Conservation (phyloP, 2,329 filamentous ascomycete genomes). For the Byssochlamys sp. region DNA sequence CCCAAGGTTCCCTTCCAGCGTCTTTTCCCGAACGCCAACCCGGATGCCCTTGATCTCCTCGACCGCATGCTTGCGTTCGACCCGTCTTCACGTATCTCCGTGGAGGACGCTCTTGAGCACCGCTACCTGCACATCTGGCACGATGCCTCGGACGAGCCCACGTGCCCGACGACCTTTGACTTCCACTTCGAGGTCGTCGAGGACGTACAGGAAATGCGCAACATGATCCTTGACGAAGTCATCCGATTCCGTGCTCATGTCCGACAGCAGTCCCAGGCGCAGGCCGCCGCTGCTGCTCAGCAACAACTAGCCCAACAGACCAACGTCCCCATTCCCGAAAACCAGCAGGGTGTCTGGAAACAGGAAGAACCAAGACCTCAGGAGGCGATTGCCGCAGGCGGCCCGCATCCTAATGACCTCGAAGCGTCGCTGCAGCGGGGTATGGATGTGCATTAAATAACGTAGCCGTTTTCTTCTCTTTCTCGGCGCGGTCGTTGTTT, state of each 20-base stretch:
- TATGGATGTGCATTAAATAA: slow-evolving; percentile 40
- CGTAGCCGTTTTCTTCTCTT: slow-evolving; percentile 1
- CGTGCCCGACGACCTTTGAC: slow-evolving; percentile 88
- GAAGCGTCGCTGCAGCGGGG: slow-evolving; percentile 46
- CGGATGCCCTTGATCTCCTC: slow-evolving; percentile 85
- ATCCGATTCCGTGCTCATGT: slow-evolving; percentile 64
- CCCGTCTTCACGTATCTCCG: slow-evolving; percentile 81
- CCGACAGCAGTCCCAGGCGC: slow-evolving; percentile 40
- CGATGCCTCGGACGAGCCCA: slow-evolving; percentile 88
- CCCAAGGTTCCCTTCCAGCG: slow-evolving; percentile 79
- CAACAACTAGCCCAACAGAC: slow-evolving; percentile 27
- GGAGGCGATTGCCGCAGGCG: slow-evolving; percentile 37
- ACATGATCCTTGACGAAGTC: slow-evolving; percentile 95
- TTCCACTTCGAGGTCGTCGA: slow-evolving; percentile 98
- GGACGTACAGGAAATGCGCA: slow-evolving; percentile 87
- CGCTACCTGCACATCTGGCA: slow-evolving; percentile 97
- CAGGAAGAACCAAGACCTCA: slow-evolving; percentile 56
- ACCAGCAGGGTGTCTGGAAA: slow-evolving; percentile 45
- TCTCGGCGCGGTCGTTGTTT: neutral
- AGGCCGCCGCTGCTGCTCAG: slow-evolving; percentile 19
- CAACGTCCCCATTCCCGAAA: slow-evolving; percentile 54
- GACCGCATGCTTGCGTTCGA: slow-evolving; percentile 98
- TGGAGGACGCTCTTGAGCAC: slow-evolving; percentile 92
- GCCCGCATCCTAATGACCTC: slow-evolving; percentile 36
- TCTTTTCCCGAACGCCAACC: slow-evolving; percentile 89